Conservation (phyloP, 2,329 filamentous ascomycete genomes). For the Sporothrix brunneoviolacea region DNA sequence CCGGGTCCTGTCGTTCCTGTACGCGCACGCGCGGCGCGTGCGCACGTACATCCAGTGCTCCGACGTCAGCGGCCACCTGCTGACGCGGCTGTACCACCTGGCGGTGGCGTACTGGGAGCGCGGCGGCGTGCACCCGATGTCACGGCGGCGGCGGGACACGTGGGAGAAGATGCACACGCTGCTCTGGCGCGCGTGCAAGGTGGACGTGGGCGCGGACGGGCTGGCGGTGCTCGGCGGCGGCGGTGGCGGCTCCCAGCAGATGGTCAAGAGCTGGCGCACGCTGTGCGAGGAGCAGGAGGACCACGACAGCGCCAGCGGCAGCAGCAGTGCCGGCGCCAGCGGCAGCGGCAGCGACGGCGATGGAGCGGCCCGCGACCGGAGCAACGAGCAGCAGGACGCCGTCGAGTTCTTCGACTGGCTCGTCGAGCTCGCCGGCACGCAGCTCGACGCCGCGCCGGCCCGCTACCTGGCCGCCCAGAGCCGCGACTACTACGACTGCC, state of each 20-base stretch:
- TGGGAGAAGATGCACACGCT: slow-evolving; percentile 5
- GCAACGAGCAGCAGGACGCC: slow-evolving; percentile 11
- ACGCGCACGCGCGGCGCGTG: slow-evolving; percentile 1
- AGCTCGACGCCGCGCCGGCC: slow-evolving; percentile 2
- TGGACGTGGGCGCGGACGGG: not conserved
- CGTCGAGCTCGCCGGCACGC: slow-evolving; percentile 1
- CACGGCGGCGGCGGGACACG: not conserved
- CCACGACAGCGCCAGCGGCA: not conserved
- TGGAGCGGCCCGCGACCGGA: not conserved
- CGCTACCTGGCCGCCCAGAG: not conserved
- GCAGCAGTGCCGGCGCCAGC: not conserved
- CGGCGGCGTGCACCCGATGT: slow-evolving; percentile 9
- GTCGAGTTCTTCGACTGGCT: slow-evolving; percentile 11
- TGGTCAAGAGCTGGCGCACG: not conserved
- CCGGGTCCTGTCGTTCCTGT: slow-evolving; percentile 14
- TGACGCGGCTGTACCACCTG: slow-evolving; percentile 16
- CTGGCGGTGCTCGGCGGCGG: not conserved
- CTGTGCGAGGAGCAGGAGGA: not conserved
- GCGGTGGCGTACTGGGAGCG: slow-evolving; percentile 15
- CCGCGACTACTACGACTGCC: slow-evolving; percentile 4
- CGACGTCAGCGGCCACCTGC: slow-evolving; percentile 9
- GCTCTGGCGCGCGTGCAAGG: slow-evolving; percentile 16
- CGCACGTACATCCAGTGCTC: not conserved
- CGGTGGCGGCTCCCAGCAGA: not conserved
- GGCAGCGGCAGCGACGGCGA: too few relatives aligned